Conservation (phyloP, 2,329 filamentous ascomycete species). For the Fusarium citri region DNA sequence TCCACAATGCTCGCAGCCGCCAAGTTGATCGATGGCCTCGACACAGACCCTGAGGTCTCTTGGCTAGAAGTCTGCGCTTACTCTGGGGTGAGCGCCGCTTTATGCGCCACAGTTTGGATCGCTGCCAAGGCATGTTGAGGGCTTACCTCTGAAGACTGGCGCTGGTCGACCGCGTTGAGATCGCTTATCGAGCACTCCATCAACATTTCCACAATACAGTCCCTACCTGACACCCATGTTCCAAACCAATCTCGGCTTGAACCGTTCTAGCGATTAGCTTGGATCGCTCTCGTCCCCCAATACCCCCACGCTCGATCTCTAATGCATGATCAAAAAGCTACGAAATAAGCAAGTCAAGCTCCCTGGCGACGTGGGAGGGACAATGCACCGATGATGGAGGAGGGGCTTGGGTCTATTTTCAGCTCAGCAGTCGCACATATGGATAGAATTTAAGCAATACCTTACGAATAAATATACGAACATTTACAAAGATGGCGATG, state of each 20-base stretch:
- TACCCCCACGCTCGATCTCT: neutral
- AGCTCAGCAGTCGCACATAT: neutral
- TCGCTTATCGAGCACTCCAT: neutral
- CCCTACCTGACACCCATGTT: no score
- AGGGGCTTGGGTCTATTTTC: neutral
- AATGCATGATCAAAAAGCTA: neutral
- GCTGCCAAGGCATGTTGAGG: neutral
- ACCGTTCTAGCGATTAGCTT: neutral
- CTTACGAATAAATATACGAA: neutral
- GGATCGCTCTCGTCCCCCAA: neutral
- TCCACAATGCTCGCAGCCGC: neutral
- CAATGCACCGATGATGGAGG: neutral
- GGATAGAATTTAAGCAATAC: neutral
- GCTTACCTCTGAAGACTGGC: neutral
- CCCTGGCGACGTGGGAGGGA: no score
- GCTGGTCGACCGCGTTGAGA: neutral
- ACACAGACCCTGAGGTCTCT: neutral
- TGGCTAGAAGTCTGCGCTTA: neutral
- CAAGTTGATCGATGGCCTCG: neutral
- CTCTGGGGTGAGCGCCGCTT: neutral
- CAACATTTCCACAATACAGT: neutral
- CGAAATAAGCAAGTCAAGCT: neutral
- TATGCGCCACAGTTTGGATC: neutral
- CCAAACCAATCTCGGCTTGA: neutral
- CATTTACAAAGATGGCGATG: neutral